Evolutionary conservation across 2,329 filamentous ascomycete genomes (phyloP).

Genomic region (Fusarium succisae): DNA sequence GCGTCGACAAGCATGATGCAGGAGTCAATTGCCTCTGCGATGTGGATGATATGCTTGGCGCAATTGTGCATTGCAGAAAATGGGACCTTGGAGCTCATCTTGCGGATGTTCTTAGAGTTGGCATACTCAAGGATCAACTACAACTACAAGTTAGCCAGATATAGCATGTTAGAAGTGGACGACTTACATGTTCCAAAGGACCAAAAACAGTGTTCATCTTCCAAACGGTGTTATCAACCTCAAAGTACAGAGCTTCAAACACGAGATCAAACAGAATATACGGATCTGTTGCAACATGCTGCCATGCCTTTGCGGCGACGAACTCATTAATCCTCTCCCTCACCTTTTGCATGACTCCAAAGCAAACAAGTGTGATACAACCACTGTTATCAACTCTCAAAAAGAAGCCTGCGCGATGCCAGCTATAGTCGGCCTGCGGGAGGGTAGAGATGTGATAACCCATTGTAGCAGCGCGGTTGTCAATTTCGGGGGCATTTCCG

Average conservation of each 20-base stretch:
- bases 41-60: slow-evolving; percentile 44
- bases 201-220: slow-evolving; percentile 46
- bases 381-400: slow-evolving; percentile 33
- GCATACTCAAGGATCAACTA: slow-evolving; percentile 42
- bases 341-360: slow-evolving; percentile 37
- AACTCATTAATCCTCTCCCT: slow-evolving; percentile 38
- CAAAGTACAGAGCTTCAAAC: slow-evolving; percentile 42
- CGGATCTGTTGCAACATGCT: slow-evolving; percentile 35
- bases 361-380: slow-evolving; percentile 37
- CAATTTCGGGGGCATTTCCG: slow-evolving; percentile 33
- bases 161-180: background rate
- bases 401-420: slow-evolving; percentile 44
- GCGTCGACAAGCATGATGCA: slow-evolving; percentile 40
- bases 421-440: slow-evolving; percentile 44
- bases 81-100: slow-evolving; percentile 41
- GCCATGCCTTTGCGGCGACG: slow-evolving; percentile 37
- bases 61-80: slow-evolving; percentile 45
- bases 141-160: background rate
- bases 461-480: slow-evolving; percentile 39
- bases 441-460: slow-evolving; percentile 38
- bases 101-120: slow-evolving; percentile 37
- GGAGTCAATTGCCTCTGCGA: slow-evolving; percentile 43
- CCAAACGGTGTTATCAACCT: slow-evolving; percentile 44
- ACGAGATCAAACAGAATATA: slow-evolving; percentile 46
- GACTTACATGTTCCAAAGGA: slow-evolving; percentile 42